phyloP scores from a whole-genome alignment of 2,329 filamentous ascomycete genomes.

The Graphiopsis chlorocephala region DNA sequence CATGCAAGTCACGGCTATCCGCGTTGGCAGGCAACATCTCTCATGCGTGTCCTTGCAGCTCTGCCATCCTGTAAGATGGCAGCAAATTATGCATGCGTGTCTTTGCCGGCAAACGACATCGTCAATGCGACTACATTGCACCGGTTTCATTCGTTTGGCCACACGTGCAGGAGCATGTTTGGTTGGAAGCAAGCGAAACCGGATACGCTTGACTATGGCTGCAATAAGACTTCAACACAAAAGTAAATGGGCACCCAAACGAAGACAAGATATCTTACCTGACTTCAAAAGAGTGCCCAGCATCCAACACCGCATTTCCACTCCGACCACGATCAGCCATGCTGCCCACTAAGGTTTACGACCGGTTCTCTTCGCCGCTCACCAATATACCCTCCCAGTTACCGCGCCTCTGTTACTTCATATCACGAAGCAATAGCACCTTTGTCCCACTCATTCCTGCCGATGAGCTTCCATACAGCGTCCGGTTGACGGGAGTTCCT shows the following conservation, averaged over 20 bases:
- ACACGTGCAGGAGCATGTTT: neutral
- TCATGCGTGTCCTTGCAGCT: neutral
- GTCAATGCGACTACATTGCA: neutral
- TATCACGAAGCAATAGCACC: conserved; percentile 36
- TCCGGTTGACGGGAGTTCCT: conserved; percentile 39
- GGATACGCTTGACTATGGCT: neutral
- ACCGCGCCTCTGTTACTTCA: conserved; percentile 4
- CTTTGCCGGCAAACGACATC: neutral
- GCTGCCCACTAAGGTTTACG: neutral
- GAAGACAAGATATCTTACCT: neutral
- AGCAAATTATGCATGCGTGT: neutral
- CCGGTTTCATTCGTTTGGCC: neutral
- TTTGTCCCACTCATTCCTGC: conserved; percentile 42
- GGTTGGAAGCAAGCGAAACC: neutral
- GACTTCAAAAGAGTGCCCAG: neutral
- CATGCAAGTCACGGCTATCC: neutral
- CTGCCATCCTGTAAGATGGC: neutral
- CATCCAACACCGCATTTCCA: neutral
- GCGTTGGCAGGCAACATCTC: neutral
- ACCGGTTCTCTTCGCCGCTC: neutral
- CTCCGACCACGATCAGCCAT: neutral
- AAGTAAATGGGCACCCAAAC: neutral
- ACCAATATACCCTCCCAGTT: neutral
- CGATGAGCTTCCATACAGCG: conserved; percentile 42
- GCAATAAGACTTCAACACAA: neutral